phyloP scores from a whole-genome alignment of 176 grass and related monocot genomes.

The Carex myosuroides region DNA sequence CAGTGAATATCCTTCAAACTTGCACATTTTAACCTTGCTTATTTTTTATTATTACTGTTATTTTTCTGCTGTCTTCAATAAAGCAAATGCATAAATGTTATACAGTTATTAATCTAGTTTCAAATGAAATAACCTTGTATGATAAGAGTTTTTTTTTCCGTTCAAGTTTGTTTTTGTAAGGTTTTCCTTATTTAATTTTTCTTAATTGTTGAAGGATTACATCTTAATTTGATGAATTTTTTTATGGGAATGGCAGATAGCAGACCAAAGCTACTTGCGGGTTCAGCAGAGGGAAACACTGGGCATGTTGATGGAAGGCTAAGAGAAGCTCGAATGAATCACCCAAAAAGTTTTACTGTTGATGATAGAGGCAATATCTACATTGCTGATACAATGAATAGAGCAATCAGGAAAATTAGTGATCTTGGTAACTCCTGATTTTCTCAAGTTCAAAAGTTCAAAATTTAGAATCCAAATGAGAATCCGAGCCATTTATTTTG shows the following conservation, averaged over 20 bases:
- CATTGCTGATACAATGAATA: constrained; percentile 92
- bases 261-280: constrained; percentile 84
- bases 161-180: background rate
- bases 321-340: constrained; percentile 85
- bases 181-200: background rate
- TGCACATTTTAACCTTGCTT: background rate
- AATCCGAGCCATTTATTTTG: background rate
- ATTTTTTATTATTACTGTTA: background rate
- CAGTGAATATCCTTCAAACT: background rate
- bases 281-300: constrained; percentile 74
- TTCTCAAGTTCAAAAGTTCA: background rate
- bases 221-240: background rate
- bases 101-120: background rate
- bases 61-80: background rate
- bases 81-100: background rate
- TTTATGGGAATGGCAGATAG: constrained; percentile 56
- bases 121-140: background rate
- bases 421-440: constrained; percentile 52
- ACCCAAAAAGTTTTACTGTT: constrained; percentile 90
- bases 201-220: background rate
- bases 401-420: constrained; percentile 99
- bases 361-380: constrained; percentile 92
- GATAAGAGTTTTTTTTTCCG: background rate
- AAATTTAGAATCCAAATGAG: background rate
- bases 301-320: constrained; percentile 84